Conservation (phyloP, 352 stramenopile species). For the Globisporangium cystogenes region DNA sequence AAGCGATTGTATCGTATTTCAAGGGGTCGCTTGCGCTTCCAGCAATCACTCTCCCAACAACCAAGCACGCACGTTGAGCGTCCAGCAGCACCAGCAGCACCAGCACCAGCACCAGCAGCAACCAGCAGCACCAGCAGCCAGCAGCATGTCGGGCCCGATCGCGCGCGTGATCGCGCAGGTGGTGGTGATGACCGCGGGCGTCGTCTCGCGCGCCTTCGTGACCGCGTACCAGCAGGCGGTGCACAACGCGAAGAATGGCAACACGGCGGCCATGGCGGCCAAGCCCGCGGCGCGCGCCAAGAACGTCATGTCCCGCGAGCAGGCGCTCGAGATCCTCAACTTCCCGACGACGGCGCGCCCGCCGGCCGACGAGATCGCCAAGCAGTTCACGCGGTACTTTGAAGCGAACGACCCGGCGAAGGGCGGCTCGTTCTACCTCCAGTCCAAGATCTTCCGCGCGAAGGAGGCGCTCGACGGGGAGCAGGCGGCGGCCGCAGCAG, state of each 20-base stretch:
- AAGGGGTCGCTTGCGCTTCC: background rate
- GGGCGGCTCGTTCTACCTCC: constrained; percentile 90
- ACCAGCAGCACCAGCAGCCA: constrained; percentile 8
- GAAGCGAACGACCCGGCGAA: constrained; percentile 88
- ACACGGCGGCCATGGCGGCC: constrained; percentile 56
- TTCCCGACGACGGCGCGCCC: constrained; percentile 48
- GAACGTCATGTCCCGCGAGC: constrained; percentile 68
- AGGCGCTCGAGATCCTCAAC: constrained; percentile 84
- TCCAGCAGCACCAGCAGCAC: constrained; percentile 10
- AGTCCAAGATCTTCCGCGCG: constrained; percentile 91
- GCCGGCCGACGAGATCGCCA: constrained; percentile 57
- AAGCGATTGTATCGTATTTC: background rate
- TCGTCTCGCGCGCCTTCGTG: constrained; percentile 85
- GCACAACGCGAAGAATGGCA: constrained; percentile 78
- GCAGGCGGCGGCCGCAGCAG: constrained; percentile 12
- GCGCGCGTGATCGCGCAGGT: constrained; percentile 81
- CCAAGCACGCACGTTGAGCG: no score
- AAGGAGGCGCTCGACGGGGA: constrained; percentile 78
- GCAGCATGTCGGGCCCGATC: constrained; percentile 71
- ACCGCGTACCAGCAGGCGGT: constrained; percentile 87
- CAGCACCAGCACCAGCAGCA: constrained; percentile 7
- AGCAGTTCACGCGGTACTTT: constrained; percentile 86
- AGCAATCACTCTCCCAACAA: constrained; percentile 2
- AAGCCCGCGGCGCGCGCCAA: constrained; percentile 59
- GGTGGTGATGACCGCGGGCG: constrained; percentile 73